Base-by-base conservation (phyloP, 352 stramenopile species). In the Phytophthora cryptogea region DNA sequence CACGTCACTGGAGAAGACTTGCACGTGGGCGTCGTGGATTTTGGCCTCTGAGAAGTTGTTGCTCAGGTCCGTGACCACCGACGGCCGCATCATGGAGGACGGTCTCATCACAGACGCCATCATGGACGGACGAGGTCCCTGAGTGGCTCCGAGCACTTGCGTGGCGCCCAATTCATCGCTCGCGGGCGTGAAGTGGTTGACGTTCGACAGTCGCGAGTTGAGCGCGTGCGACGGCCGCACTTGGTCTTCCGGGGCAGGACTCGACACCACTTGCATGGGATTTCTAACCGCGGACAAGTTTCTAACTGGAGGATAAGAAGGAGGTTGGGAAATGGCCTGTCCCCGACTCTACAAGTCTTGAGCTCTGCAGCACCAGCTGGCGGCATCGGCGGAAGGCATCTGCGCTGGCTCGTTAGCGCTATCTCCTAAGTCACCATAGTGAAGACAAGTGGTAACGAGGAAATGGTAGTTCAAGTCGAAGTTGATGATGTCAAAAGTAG, bases 1-100 rank as follows among this genome's bases (percentile, higher is more conserved):
- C 49, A 89, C 74, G 50, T 90, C 81, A 41, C 54, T 86, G 9
- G 73, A 47, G 57, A 90, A 90, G 16, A 90, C 62, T 40, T 79
- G 70, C 23, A 76, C 50, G 42, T 80, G 63, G 11, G 75, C 72
- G 63, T 89, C 76, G 42, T 77, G 58, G 51, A 90, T 71, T 59
- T 89, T 88, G 30, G 67, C 58, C 28, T 89, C 68, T 1, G 67
- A 72, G 59, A 90, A 90, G 26, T 88, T 73, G 68, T 88, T 83
- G 52, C 73, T 82, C 49, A 71, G 40, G 64, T 78, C 67, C 8
- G 69, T 76, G 48, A 89, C 52, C 31, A 83, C 65, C 13, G 80
- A 86, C 37, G 76, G 72, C 1, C 76, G 74, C 64, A 76, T 50
- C 59, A 78, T 76, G 14, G 71, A 54, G 37, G 67, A 76, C 45